Conservation (phyloP, 257 asterid genomes). For the Voacanga thouarsii region DNA sequence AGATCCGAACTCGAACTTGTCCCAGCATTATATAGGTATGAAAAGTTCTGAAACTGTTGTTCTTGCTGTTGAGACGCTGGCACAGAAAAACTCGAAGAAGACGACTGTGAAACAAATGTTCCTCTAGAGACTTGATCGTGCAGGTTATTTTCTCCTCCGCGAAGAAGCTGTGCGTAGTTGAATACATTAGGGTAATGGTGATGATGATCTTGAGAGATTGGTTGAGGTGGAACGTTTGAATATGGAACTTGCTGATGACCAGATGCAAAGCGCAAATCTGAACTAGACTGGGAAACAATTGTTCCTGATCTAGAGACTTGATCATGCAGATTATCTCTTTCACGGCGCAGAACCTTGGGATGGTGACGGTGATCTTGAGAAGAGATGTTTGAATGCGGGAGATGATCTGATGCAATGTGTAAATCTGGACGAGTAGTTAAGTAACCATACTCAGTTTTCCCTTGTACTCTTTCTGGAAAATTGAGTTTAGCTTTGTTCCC, state of each 20-base stretch:
- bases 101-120: slow-evolving; percentile 24
- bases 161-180: slow-evolving; percentile 38
- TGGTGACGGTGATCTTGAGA: slow-evolving; percentile 6
- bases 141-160: slow-evolving; percentile 9
- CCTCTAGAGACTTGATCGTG: slow-evolving; percentile 23
- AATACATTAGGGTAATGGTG: slow-evolving; percentile 17
- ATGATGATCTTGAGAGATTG: slow-evolving; percentile 5
- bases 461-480: slow-evolving; percentile 81
- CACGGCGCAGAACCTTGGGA: slow-evolving; percentile 27
- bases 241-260: not conserved
- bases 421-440: slow-evolving; percentile 20
- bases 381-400: not conserved
- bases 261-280: not conserved
- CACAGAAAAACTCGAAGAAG: slow-evolving; percentile 28
- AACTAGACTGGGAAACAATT: slow-evolving; percentile 22
- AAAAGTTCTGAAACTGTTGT: slow-evolving; percentile 28
- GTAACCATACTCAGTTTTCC: slow-evolving; percentile 32
- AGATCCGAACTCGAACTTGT: slow-evolving; percentile 27
- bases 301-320: slow-evolving; percentile 21
- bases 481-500: slow-evolving; percentile 89
- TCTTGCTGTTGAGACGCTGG: slow-evolving; percentile 16
- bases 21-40: slow-evolving; percentile 30
- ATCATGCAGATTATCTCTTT: slow-evolving; percentile 9
- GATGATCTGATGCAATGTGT: not conserved
- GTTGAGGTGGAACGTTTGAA: too few relatives aligned